Conservation (phyloP, 2,329 filamentous ascomycete species). For the Chrysoporthe puriensis region DNA sequence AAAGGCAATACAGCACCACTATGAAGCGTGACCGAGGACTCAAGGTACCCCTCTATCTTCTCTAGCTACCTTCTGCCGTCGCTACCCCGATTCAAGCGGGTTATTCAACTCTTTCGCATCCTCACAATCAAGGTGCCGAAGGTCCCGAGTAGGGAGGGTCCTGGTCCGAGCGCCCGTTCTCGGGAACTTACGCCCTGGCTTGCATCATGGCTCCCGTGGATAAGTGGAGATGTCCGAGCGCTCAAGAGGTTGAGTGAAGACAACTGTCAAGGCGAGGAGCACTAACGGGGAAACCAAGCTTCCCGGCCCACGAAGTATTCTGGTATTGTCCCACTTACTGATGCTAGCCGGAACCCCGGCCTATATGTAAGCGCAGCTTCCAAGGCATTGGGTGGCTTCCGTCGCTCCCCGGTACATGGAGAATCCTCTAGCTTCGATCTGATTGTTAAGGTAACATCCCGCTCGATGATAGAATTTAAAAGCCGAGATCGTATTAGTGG, state of each 20-base stretch:
- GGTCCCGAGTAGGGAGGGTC: neutral
- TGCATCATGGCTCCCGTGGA: slow-evolving; percentile 16
- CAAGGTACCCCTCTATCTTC: neutral
- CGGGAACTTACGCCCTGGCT: neutral
- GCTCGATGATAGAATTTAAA: too few species aligned
- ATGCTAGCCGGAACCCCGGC: neutral
- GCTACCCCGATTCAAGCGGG: neutral
- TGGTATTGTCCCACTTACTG: neutral
- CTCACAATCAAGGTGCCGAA: neutral
- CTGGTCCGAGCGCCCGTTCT: neutral
- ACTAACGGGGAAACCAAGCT: slow-evolving; percentile 7
- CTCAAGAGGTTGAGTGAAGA: slow-evolving; percentile 1
- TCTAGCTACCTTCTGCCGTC: neutral
- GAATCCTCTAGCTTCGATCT: too few species aligned
- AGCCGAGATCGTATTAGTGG: neutral
- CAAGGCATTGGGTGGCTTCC: neutral
- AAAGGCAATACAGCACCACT: neutral
- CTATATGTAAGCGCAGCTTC: neutral
- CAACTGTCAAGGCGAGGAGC: slow-evolving; percentile 12
- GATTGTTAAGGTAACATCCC: neutral
- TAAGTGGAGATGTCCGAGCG: slow-evolving; percentile 27
- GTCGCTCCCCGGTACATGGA: neutral
- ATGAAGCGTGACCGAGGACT: neutral
- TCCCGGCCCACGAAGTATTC: neutral
- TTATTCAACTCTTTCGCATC: neutral